Evolutionary conservation across 345 rosid species (phyloP), one percentile per base, ranked within the genome.

Genomic region (Reutealis trisperma): DNA sequence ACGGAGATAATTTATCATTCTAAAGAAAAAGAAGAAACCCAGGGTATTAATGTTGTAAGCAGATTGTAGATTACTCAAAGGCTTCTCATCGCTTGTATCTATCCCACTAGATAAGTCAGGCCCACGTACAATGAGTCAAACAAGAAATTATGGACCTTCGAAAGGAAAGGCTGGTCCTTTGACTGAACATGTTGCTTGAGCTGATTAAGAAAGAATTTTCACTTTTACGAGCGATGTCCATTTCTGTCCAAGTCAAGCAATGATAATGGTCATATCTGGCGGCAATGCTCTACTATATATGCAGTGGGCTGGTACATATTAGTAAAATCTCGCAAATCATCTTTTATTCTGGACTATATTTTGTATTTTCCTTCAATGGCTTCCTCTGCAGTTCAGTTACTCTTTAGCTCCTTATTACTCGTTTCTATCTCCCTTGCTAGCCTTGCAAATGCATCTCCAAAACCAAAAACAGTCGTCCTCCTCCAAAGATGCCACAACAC

Each of bases 381-480:
- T 55, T 65, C 55, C 2, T 5, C 45, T 0, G 9, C 63, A 8
- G 4, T 22, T 14, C 45, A 45, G 5, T 19, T 76, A 30, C 49
- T 19, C 54, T 41, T 51, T 8, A 65, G 74, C 27, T 49, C 74
- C 7, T 30, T 70, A n/a, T 42, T 55, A 19, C 37, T 34, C 5
- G 25, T 30, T 25, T 44, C 63, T 16, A 19, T 32, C 51, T 10
- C 71, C 7, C 34, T 71, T 37, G 24, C 74, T 45, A 65, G 67
- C 27, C 6, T 41, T 13, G 61, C 83, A 19, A 71, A 71, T 30
- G 9, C 74, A 22, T 49, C 63, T 12, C 6, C 63, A 51, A 74
- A 72, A 19, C 83, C 80, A 47, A 80, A 77, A 27, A 79, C 79
- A 24, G 69, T 80, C 3, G 49, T 83, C 75, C 74, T 70, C 32